Conservation (phyloP, 371 early-diverging fungal genomes). For the Mucor mucedo region DNA sequence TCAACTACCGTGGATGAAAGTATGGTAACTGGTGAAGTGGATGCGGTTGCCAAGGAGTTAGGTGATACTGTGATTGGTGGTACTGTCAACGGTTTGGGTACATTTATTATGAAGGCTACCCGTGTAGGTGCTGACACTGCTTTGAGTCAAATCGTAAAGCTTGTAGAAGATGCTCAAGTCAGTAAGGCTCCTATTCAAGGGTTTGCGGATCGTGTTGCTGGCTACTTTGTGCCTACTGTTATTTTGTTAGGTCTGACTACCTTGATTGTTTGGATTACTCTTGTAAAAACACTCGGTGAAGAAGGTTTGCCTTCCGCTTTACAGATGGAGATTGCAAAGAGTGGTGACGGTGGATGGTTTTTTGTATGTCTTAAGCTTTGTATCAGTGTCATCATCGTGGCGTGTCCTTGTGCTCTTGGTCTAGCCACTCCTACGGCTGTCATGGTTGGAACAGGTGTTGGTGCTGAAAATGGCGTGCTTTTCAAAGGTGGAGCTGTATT, state of each 20-base stretch:
- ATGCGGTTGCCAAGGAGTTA: constrained; percentile 80
- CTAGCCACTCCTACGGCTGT: constrained; percentile 97
- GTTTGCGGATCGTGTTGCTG: constrained; percentile 82
- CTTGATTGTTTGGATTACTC: constrained; percentile 79
- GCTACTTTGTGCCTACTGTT: constrained; percentile 90
- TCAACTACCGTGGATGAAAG: constrained; percentile 92
- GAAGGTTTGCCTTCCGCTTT: constrained; percentile 62
- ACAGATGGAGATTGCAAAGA: constrained; percentile 50
- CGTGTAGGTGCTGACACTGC: constrained; percentile 85
- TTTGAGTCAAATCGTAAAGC: constrained; percentile 83
- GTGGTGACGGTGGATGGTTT: constrained; percentile 67
- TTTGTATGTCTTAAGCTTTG: constrained; percentile 87
- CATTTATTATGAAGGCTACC: constrained; percentile 74
- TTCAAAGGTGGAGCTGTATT: constrained; percentile 87
- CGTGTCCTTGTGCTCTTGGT: constrained; percentile 98
- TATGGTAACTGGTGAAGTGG: constrained; percentile 98
- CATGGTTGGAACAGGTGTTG: constrained; percentile 98
- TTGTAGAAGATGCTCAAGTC: constrained; percentile 89
- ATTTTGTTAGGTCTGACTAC: constrained; percentile 76
- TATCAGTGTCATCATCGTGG: constrained; percentile 94
- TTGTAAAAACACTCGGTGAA: constrained; percentile 52
- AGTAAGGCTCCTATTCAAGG: constrained; percentile 88
- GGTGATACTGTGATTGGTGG: constrained; percentile 87
- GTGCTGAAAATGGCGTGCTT: constrained; percentile 90
- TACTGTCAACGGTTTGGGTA: constrained; percentile 87